Percentiles rank a stretch among this genome's conserved stretches.
Evolutionary conservation across 768 basidiomycete species (phyloP).

Genomic region (Tricholoma hemisulphureum): DNA sequence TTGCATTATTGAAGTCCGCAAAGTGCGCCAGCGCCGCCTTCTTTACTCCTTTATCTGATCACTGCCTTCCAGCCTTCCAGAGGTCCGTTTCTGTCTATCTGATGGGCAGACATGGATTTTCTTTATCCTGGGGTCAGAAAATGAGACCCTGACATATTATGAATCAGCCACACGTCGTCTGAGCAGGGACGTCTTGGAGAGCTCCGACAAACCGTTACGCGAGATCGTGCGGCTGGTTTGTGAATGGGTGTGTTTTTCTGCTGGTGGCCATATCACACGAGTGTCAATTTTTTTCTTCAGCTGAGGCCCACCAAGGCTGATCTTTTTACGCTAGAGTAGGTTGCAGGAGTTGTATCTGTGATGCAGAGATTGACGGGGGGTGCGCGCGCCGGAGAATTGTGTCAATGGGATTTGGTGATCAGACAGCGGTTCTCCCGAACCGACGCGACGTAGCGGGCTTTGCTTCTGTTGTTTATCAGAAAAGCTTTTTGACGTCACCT

Average conservation of each 20-base stretch:
- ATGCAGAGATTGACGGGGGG: no score
- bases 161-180: slow-evolving; percentile 20
- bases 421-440: no score
- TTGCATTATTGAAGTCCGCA: slow-evolving; percentile 26
- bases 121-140: slow-evolving; percentile 27
- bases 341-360: not conserved
- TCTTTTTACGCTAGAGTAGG: slow-evolving; percentile 16
- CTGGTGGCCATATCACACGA: not conserved
- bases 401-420: no score
- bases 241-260: slow-evolving; percentile 25
- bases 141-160: slow-evolving; percentile 22
- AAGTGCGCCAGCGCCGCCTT: slow-evolving; percentile 20
- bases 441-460: no score
- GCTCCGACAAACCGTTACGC: slow-evolving; percentile 18
- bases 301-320: slow-evolving; percentile 13
- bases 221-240: slow-evolving; percentile 24
- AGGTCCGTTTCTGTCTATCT: slow-evolving; percentile 34
- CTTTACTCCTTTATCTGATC: no score
- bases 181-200: slow-evolving; percentile 20
- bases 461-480: no score
- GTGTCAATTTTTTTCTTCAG: slow-evolving; percentile 7
- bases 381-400: no score
- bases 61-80: no score
- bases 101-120: slow-evolving; percentile 32
- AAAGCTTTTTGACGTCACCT: no score